Percentiles rank a stretch among this genome's conserved stretches.
phyloP scores from a whole-genome alignment of 2,329 filamentous ascomycete genomes.

The Phialophora tarda region DNA sequence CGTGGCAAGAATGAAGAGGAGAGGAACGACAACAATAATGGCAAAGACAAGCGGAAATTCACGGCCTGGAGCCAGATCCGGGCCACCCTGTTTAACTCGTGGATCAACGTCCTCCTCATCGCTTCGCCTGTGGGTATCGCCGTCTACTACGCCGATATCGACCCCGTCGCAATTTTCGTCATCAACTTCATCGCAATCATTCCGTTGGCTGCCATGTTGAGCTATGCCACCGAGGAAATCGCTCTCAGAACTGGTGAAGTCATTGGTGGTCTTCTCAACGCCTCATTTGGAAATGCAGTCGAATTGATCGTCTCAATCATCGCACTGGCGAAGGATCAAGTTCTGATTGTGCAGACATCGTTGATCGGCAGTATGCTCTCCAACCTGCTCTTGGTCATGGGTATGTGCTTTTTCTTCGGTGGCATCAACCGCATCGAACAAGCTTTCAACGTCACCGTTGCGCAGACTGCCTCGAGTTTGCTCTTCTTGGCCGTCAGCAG shows the following conservation, averaged over 20 bases:
- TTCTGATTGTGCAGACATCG: conserved; percentile 89
- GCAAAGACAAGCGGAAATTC: conserved; percentile 47
- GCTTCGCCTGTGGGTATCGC: conserved; percentile 55
- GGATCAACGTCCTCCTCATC: conserved; percentile 82
- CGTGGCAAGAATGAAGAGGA: conserved; percentile 9
- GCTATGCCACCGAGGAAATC: conserved; percentile 89
- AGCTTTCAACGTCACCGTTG: conserved; percentile 89
- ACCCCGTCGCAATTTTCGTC: conserved; percentile 72
- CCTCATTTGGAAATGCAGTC: conserved; percentile 88
- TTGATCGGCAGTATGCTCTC: conserved; percentile 90
- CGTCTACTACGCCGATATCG: conserved; percentile 67
- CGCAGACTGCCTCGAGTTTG: conserved; percentile 83
- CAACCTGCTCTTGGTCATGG: conserved; percentile 85
- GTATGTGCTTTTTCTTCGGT: conserved; percentile 90
- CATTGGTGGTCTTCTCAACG: conserved; percentile 85
- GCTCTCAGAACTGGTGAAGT: conserved; percentile 79
- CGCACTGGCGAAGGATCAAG: conserved; percentile 73
- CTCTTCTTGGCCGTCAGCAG: conserved; percentile 78
- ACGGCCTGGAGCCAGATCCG: conserved; percentile 70
- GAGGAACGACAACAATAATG: conserved; percentile 34
- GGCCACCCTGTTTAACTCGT: conserved; percentile 78
- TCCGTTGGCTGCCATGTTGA: conserved; percentile 82
- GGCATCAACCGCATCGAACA: conserved; percentile 80
- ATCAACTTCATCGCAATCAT: conserved; percentile 95
- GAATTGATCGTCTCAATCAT: conserved; percentile 89